Evolutionary conservation across 805 yeast genomes (phyloP).

Genomic region (Lipomyces oligophaga): DNA sequence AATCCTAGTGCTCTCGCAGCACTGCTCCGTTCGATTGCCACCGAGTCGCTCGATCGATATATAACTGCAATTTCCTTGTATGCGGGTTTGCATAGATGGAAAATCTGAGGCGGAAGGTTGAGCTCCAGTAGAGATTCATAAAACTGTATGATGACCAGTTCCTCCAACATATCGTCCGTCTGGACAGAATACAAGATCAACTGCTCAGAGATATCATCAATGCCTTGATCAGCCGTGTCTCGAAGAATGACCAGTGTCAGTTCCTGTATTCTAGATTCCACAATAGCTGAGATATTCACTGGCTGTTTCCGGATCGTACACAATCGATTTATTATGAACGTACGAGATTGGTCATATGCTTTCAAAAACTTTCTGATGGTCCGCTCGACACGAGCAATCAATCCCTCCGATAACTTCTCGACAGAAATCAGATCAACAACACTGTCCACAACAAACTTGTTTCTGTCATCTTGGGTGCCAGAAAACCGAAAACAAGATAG

Average conservation of each 20-base stretch:
- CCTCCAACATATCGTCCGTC: conserved; percentile 17
- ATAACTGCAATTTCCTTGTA: conserved; percentile 12
- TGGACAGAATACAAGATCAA: conserved; percentile 7
- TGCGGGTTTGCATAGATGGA: conserved; percentile 4
- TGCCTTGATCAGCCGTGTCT: conserved; percentile 10
- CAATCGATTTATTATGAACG: conserved; percentile 3
- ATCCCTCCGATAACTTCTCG: conserved; percentile 18
- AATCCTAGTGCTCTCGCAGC: conserved; percentile 20
- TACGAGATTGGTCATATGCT: neutral
- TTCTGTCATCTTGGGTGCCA: neutral
- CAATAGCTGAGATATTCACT: conserved; percentile 7
- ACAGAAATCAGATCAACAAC: conserved; percentile 5
- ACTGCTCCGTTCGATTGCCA: conserved; percentile 10
- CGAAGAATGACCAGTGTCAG: conserved; percentile 8
- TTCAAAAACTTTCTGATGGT: conserved; percentile 10
- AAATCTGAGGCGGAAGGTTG: conserved; percentile 19
- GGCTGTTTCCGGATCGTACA: neutral
- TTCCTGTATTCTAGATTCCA: conserved; percentile 17
- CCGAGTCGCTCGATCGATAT: conserved; percentile 1
- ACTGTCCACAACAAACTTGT: neutral
- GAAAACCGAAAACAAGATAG: conserved; percentile 13
- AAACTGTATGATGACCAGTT: conserved; percentile 18
- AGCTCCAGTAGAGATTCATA: conserved; percentile 18
- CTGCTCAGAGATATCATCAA: conserved; percentile 13
- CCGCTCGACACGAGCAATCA: conserved; percentile 15